phyloP scores from a whole-genome alignment of 2,329 filamentous ascomycete species.

The Alternaria sp. region DNA sequence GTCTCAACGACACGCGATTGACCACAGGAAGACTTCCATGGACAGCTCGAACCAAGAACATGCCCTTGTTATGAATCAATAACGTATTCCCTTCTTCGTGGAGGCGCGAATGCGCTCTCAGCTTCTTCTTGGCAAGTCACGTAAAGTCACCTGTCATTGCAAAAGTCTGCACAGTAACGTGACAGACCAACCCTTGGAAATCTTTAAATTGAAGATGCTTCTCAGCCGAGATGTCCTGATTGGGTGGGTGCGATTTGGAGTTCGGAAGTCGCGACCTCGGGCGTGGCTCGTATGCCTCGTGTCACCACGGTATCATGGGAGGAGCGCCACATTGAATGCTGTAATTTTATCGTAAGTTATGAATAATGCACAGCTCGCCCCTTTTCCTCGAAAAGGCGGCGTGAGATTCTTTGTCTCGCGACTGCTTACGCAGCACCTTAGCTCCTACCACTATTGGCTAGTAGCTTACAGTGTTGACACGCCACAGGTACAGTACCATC shows the following conservation, averaged over 20 bases:
- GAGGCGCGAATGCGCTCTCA: neutral
- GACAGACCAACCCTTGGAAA: too few relatives aligned
- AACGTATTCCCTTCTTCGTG: too few relatives aligned
- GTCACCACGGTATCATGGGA: too few relatives aligned
- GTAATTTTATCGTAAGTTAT: neutral
- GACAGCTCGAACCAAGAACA: too few relatives aligned
- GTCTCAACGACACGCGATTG: too few relatives aligned
- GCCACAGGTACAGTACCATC: constrained; percentile 3
- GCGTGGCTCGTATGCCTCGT: neutral
- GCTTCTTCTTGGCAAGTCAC: neutral
- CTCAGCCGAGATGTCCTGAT: too few relatives aligned
- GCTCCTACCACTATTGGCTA: constrained; percentile 1
- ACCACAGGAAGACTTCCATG: too few relatives aligned
- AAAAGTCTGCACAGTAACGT: neutral
- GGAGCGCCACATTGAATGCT: neutral
- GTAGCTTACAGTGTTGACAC: constrained; percentile 4
- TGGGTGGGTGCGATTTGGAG: too few relatives aligned
- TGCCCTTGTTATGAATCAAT: too few relatives aligned
- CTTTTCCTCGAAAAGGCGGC: constrained; percentile 14
- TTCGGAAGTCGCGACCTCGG: too few relatives aligned
- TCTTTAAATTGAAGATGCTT: too few relatives aligned
- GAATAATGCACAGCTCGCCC: neutral
- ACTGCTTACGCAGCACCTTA: constrained; percentile 21
- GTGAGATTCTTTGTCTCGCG: constrained; percentile 15
- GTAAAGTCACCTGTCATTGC: neutral